These are phyloP conservation scores for Acanthamoeba divionensis DNA, from an alignment of 208 protist species.

Conservation along the genomic window DNA sequence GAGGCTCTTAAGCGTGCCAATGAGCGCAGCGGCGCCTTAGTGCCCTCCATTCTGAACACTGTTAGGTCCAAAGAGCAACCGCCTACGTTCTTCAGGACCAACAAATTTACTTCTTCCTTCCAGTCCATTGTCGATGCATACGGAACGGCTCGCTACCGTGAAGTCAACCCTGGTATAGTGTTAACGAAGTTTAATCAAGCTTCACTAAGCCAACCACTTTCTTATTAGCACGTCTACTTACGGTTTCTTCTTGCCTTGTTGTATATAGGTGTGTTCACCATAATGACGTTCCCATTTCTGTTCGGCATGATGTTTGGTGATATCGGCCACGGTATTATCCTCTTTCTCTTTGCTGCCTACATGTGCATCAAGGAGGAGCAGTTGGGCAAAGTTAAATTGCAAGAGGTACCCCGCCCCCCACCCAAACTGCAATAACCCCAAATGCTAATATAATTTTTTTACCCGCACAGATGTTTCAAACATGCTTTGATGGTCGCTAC, in stretches of 20 bases:
- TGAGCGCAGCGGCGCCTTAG: constrained; percentile 83
- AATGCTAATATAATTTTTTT: neutral
- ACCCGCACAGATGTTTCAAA: constrained; percentile 45
- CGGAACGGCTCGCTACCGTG: constrained; percentile 89
- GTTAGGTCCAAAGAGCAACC: constrained; percentile 87
- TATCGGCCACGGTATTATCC: constrained; percentile 95
- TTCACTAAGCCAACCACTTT: neutral
- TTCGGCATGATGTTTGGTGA: constrained; percentile 99
- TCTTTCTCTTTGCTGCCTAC: constrained; percentile 85
- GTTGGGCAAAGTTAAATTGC: constrained; percentile 83
- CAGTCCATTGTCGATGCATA: constrained; percentile 98
- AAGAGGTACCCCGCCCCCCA: constrained; percentile 83
- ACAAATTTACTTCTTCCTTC: constrained; percentile 94
- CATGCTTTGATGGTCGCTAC: constrained; percentile 86
- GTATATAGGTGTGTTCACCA: constrained; percentile 93
- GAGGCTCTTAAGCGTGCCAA: constrained; percentile 82
- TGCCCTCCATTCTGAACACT: constrained; percentile 90
- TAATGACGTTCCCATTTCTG: constrained; percentile 99
- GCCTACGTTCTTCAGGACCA: constrained; percentile 96
- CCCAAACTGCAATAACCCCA: neutral
- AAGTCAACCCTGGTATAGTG: constrained; percentile 74
- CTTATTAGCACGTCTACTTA: neutral
- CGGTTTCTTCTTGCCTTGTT: constrained; percentile 51
- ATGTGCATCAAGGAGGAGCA: constrained; percentile 85
- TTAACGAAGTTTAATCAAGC: too few species aligned